Evolutionary conservation across 1,284 basidiomycete species (phyloP).

Genomic region (Microbotryum silenes-acaulis): DNA sequence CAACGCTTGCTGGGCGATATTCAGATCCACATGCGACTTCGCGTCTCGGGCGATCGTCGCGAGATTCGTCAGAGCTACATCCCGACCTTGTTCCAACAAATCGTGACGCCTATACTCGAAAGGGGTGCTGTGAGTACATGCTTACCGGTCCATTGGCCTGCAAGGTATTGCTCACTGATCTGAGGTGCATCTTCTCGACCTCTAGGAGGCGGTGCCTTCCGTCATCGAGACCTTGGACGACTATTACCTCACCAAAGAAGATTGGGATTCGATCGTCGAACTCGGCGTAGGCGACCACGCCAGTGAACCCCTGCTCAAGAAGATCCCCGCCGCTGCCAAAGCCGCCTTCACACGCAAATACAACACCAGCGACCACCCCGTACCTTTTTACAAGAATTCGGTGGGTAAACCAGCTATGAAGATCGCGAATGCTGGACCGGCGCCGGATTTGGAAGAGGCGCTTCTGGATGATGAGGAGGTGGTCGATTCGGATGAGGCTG

Average conservation of each 20-base stretch:
- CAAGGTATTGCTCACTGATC: background rate
- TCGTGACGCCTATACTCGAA: constrained; percentile 68
- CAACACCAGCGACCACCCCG: constrained; percentile 75
- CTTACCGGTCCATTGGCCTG: background rate
- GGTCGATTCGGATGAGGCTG: constrained; percentile 12
- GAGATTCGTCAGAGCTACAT: constrained; percentile 90
- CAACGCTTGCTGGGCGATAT: constrained; percentile 75
- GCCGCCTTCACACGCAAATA: constrained; percentile 78
- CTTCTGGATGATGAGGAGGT: constrained; percentile 49
- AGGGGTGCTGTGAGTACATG: constrained; percentile 47
- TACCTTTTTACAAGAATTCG: constrained; percentile 78
- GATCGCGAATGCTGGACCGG: constrained; percentile 55
- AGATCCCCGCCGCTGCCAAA: constrained; percentile 74
- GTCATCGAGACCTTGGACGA: constrained; percentile 87
- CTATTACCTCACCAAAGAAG: constrained; percentile 86
- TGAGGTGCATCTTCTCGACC: background rate
- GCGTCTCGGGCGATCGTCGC: constrained; percentile 75
- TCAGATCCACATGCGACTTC: constrained; percentile 89
- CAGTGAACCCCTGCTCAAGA: constrained; percentile 62
- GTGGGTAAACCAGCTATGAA: constrained; percentile 75
- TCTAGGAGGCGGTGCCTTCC: constrained; percentile 64
- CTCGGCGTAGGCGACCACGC: constrained; percentile 77
- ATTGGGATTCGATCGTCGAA: constrained; percentile 92
- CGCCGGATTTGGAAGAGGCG: constrained; percentile 82
- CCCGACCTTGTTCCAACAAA: constrained; percentile 68